Conservation (phyloP, 179 eudicot genomes). For the Carnegiea gigantea region DNA sequence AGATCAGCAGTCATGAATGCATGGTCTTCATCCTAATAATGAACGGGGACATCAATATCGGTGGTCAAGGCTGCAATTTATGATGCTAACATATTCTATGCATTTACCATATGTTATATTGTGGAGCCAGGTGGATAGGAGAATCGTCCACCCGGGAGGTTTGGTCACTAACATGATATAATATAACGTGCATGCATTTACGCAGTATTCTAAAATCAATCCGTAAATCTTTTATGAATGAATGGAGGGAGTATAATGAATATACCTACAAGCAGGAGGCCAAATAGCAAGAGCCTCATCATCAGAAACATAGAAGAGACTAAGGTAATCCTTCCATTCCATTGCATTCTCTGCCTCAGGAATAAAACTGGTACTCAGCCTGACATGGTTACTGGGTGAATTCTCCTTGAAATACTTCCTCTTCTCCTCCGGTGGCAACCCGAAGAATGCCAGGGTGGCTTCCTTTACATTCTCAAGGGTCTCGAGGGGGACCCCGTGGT, state of each 20-base stretch:
- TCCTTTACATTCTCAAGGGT: conserved; percentile 40
- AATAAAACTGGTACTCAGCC: conserved; percentile 37
- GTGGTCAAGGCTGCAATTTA: no score
- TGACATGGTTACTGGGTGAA: conserved; percentile 33
- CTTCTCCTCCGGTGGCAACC: conserved; percentile 42
- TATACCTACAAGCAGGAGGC: conserved; percentile 47
- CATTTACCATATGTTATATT: no score
- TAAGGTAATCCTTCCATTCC: conserved; percentile 59
- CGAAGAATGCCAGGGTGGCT: conserved; percentile 41
- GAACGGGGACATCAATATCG: no score
- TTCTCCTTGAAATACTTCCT: conserved; percentile 38
- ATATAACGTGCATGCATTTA: no score
- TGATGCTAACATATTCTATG: no score
- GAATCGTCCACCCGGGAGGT: no score
- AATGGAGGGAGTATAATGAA: neutral
- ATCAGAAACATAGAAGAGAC: conserved; percentile 41
- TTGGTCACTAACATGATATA: no score
- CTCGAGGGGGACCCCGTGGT: conserved; percentile 43
- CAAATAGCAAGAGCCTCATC: conserved; percentile 33
- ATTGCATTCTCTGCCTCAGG: conserved; percentile 42
- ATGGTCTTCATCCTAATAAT: no score
- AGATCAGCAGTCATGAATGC: neutral
- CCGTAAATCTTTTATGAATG: neutral
- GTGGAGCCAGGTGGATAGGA: no score
- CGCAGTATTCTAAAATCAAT: no score